Conservation (phyloP, 1,139 yeast species). For the Pichia sp. region DNA sequence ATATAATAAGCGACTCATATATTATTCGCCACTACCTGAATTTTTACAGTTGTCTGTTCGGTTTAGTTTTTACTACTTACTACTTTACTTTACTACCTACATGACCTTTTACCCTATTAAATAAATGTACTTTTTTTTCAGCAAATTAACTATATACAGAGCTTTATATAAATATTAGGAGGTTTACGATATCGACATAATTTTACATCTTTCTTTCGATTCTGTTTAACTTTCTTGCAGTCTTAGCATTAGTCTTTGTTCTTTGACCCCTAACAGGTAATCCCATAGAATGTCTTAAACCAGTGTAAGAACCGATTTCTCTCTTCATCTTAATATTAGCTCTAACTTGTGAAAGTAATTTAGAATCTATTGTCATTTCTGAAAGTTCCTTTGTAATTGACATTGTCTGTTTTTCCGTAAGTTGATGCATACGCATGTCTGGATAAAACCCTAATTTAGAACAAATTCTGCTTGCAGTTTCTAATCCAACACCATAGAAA, state of each 20-base stretch:
- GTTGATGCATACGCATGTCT: slow-evolving; percentile 88
- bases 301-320: slow-evolving; percentile 78
- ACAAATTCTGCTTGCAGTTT: slow-evolving; percentile 72
- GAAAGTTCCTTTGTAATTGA: slow-evolving; percentile 83
- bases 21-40: no score
- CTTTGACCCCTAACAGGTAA: slow-evolving; percentile 93
- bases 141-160: no score
- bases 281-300: slow-evolving; percentile 84
- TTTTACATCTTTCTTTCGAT: slow-evolving; percentile 45
- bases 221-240: slow-evolving; percentile 81
- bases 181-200: no score
- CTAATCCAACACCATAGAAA: slow-evolving; percentile 79
- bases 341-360: slow-evolving; percentile 69
- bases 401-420: slow-evolving; percentile 82
- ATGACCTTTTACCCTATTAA: no score
- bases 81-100: no score
- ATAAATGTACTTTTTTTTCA: no score
- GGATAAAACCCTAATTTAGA: slow-evolving; percentile 90
- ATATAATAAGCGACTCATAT: no score
- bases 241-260: slow-evolving; percentile 83
- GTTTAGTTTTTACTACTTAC: no score
- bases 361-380: slow-evolving; percentile 78
- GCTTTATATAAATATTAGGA: no score
- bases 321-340: slow-evolving; percentile 78
- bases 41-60: no score